Conservation (phyloP, 2,329 filamentous ascomycete species). For the Curvularia lunata region DNA sequence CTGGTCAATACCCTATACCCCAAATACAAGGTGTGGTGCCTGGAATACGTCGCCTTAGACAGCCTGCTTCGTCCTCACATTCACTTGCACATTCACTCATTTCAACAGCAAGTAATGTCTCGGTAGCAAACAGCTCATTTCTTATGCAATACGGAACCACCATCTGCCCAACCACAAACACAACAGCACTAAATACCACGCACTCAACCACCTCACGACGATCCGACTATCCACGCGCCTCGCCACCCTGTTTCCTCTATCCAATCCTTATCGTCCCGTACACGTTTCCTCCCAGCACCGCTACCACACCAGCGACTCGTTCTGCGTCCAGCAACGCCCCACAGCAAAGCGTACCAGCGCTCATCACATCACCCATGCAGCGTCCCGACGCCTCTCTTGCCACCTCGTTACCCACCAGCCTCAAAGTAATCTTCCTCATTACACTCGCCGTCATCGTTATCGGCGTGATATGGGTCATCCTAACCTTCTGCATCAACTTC, state of each 20-base stretch:
- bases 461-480: background rate
- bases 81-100: background rate
- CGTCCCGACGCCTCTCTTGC: background rate
- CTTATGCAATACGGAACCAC: background rate
- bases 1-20: background rate
- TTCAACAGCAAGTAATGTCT: background rate
- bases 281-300: background rate
- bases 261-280: slow-evolving; percentile 15
- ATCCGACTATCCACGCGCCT: slow-evolving; percentile 11
- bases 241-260: slow-evolving; percentile 17
- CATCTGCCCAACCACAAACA: background rate
- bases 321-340: background rate
- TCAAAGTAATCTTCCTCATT: background rate
- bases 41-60: background rate
- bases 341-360: background rate
- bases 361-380: background rate
- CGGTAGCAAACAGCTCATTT: background rate
- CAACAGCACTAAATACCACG: background rate
- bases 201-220: background rate
- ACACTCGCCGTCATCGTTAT: background rate
- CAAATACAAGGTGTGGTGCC: slow-evolving; percentile 9
- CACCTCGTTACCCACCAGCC: background rate
- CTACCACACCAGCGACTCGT: background rate
- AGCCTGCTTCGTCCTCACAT: background rate
- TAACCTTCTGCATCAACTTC: background rate